phyloP scores from a whole-genome alignment of 257 asterid genomes.

The Lycium barbarum region DNA sequence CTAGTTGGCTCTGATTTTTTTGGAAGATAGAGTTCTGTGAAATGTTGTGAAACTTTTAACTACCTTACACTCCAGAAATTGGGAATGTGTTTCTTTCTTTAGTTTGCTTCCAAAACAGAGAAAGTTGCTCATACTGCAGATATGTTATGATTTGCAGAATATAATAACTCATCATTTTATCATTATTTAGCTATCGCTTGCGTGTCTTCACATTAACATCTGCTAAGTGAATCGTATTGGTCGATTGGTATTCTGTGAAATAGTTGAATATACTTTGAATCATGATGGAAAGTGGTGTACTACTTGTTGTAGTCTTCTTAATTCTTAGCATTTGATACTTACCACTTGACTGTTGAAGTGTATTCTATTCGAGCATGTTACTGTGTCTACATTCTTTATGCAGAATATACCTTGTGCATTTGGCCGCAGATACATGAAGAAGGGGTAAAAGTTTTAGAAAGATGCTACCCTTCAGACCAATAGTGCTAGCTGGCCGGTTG shows the following conservation, averaged over 20 bases:
- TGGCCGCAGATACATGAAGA: constrained; percentile 1
- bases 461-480: neutral
- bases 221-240: neutral
- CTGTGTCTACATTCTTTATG: neutral
- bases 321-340: neutral
- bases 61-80: neutral
- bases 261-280: no score
- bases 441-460: neutral
- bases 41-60: no score
- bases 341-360: neutral
- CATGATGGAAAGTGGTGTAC: no score
- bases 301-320: neutral
- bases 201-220: neutral
- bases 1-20: no score
- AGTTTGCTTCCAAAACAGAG: neutral
- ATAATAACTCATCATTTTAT: neutral
- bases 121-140: neutral
- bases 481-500: neutral
- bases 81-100: neutral
- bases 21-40: no score
- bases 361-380: neutral
- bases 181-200: neutral
- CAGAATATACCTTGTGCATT: neutral
- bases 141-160: neutral
- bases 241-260: no score